These are phyloP conservation scores for Castanea mollissima DNA, from an alignment of 306 rosid species.

Conservation along the genomic window DNA sequence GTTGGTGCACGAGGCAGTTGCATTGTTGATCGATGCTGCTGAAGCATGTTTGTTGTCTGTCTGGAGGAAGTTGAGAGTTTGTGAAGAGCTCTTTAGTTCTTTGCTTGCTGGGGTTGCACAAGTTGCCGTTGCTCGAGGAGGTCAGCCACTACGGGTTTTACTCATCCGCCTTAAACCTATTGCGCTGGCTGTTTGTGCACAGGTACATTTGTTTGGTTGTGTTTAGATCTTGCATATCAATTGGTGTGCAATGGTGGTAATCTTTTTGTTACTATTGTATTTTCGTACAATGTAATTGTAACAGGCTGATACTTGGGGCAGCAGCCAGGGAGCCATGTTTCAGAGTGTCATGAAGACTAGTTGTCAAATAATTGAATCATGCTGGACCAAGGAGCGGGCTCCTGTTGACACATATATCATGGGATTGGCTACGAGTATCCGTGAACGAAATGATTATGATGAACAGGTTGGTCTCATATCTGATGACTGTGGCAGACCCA, in stretches of 20 bases:
- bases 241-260: constrained; percentile 12
- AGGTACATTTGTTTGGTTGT: constrained; percentile 47
- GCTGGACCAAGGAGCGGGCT: constrained; percentile 95
- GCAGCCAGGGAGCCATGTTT: constrained; percentile 82
- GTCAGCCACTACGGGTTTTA: constrained; percentile 88
- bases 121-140: constrained; percentile 80
- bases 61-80: constrained; percentile 82
- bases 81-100: constrained; percentile 87
- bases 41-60: constrained; percentile 94
- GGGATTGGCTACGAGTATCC: constrained; percentile 96
- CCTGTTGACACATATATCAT: constrained; percentile 94
- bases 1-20: constrained; percentile 84
- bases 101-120: constrained; percentile 80
- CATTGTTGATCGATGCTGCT: constrained; percentile 86
- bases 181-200: constrained; percentile 82
- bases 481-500: constrained; percentile 1
- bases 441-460: constrained; percentile 85
- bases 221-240: constrained; percentile 13
- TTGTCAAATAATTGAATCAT: constrained; percentile 82
- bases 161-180: constrained; percentile 95
- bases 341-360: constrained; percentile 85
- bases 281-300: constrained; percentile 22
- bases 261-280: constrained; percentile 3
- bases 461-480: constrained; percentile 65
- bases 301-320: constrained; percentile 90